Evolutionary conservation across 352 stramenopile species (phyloP), one percentile per base, ranked within the genome.

Genomic region (Thalassiosira mediterranea): DNA sequence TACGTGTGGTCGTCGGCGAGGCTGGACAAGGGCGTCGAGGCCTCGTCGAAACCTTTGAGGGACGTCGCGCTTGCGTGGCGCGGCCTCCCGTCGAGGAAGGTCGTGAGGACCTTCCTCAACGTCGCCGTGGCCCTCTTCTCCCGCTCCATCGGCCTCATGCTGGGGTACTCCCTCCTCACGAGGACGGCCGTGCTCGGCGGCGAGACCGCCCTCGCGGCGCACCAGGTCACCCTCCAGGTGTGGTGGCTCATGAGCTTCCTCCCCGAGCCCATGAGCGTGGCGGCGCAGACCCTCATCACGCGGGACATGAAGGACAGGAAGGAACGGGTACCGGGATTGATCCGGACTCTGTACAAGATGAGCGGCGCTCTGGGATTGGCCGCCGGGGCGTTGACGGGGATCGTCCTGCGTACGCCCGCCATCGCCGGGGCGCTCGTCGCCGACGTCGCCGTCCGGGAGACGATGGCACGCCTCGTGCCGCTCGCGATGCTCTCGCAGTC

Each of bases 151-250:
- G 38, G 34, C 15, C 11, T 56, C 7, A 76, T 76, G 66, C 17
- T 57, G 17, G 42, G 46, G 0, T 76, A 70, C 42, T 76, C 56
- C 17, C 54, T 69, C 25, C 32, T 70, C 25, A 76, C 66, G 19
- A 21, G 47, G 10, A 52, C 46, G 21, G 66, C 66, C 13, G 56
- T 49, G 63, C 32, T 57, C 21, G 28, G 37, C n/a, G 66, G 66
- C 4, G 54, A 54, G 0, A 25, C 51, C 7, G 40, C 56, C 2
- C 37, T 76, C 21, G 66, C 66, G 13, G 66, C 66, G 8, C 66
- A 76, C 57, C 66, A 76, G 57, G 56, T 76, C 0, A 63, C 66
- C 17, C 57, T 76, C 11, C 66, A 76, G 44, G 66, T 70, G 31
- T 76, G 66, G 66, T 76, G 66, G 66, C 32, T 76, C 1, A 17